Percentiles rank a stretch among this genome's conserved stretches.
Conservation (phyloP, 2,329 filamentous ascomycete species). For the Sporothrix luriei region DNA sequence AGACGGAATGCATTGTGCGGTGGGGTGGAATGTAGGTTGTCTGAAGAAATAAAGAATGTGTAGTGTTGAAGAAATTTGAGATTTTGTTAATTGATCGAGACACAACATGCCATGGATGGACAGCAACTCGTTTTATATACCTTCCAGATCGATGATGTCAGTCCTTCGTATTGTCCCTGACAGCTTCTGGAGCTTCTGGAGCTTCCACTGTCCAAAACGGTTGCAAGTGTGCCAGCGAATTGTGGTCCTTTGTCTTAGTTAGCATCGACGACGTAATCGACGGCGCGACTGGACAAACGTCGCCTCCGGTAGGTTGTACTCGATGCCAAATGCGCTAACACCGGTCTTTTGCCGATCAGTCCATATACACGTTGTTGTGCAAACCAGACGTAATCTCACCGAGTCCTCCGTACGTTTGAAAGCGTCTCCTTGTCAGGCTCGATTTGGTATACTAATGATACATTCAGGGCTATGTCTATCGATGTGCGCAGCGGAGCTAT, state of each 20-base stretch:
- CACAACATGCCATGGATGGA: neutral
- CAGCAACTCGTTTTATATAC: neutral
- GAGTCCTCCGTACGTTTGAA: too few species aligned
- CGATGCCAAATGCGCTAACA: neutral
- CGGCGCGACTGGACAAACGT: neutral
- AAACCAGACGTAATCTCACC: too few species aligned
- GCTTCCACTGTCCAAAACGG: neutral
- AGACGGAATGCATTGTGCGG: conserved; percentile 10
- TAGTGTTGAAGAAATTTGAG: too few species aligned
- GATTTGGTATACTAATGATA: too few species aligned
- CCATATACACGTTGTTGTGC: too few species aligned
- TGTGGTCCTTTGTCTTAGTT: conserved; percentile 1
- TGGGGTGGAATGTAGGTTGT: neutral
- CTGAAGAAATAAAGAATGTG: neutral
- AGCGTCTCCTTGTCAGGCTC: too few species aligned
- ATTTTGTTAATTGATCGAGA: neutral
- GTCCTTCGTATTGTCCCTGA: neutral
- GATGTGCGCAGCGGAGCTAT: too few species aligned
- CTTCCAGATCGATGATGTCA: conserved; percentile 14
- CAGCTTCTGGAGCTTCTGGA: conserved; percentile 8
- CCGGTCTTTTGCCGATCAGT: neutral
- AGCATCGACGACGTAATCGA: conserved; percentile 21
- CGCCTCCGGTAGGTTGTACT: neutral
- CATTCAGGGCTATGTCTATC: too few species aligned
- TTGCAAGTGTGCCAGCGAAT: neutral